Evolutionary conservation across 2,329 filamentous ascomycete genomes (phyloP), one percentile per base, ranked within the genome.

Genomic region (Teratosphaeria destructans): DNA sequence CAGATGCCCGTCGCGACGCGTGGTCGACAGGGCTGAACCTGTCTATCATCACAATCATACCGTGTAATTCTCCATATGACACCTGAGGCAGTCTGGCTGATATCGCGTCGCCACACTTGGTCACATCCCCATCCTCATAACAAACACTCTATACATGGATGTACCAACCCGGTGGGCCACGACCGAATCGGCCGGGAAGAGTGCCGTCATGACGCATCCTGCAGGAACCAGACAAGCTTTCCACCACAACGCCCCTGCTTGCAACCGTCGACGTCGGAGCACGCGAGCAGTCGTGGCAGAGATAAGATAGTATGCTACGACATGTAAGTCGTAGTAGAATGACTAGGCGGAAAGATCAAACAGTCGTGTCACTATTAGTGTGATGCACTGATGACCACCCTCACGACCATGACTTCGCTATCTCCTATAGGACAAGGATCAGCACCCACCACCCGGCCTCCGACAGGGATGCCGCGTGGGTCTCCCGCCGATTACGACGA

Each of bases 51-150:
- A 29, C 29, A 29, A 29, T 29, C 6, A 6, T 29, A 29, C 29
- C 29, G 29, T 29, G n/a, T n/a, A n/a, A n/a, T n/a, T n/a, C n/a
- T 23, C 23, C 23, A 23, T 23, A 23, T 23, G 23, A 23, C 23
- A 23, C 23, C 23, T 23, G 23, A 23, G 23, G 23, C 23, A 23
- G 23, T 23, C 23, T 23, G 1, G n/a, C n/a, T n/a, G n/a, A n/a
- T n/a, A n/a, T 2, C 23, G 1, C 29, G 3, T 1, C 1, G 29
- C 2, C 4, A 3, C 4, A 29, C 1, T 1, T 1, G 2, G 29
- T 29, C 29, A 29, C 29, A 1, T 5, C 4, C 29, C 29, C 29
- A 29, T 29, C 29, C 29, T 29, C 29, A 4, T 1, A 29, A 23
- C 23, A 23, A 23, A 23, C 23, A 23, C 23, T 23, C 3, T 1